A percentile compares a stretch with the other conserved stretches of the same genome.
Evolutionary conservation across 1,284 basidiomycete species (phyloP).

Genomic region (Polyporus tsugae): DNA sequence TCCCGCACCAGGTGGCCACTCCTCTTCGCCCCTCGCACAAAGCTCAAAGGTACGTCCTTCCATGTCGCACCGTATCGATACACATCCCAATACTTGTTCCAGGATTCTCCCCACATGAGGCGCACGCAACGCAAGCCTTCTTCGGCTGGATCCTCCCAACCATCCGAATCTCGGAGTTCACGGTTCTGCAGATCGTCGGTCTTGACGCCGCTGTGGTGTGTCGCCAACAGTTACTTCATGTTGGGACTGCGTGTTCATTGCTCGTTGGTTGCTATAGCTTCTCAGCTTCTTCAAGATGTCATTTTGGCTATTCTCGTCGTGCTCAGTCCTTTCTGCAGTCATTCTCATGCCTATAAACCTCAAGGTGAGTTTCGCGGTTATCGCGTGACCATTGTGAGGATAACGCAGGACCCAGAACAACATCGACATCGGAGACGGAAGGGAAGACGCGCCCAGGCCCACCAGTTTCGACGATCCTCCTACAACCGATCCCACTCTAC

Average conservation of each 20-base stretch:
- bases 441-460: constrained; percentile 54
- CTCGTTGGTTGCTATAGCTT: constrained; percentile 58
- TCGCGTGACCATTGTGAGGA: background rate
- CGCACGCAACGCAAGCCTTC: constrained; percentile 83
- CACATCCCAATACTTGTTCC: constrained; percentile 20
- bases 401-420: constrained; percentile 62
- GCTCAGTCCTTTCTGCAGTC: constrained; percentile 80
- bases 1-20: constrained; percentile 89
- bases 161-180: constrained; percentile 88
- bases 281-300: constrained; percentile 96
- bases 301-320: constrained; percentile 90
- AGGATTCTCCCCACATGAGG: constrained; percentile 92
- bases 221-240: constrained; percentile 39
- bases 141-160: constrained; percentile 98
- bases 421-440: constrained; percentile 70
- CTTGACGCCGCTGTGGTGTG: constrained; percentile 90
- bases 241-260: constrained; percentile 28
- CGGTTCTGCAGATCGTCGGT: constrained; percentile 96
- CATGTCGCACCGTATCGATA: background rate
- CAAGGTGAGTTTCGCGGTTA: constrained; percentile 59
- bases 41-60: constrained; percentile 80
- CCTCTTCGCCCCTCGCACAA: constrained; percentile 91
- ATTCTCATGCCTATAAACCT: constrained; percentile 93
- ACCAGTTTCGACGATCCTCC: constrained; percentile 21
- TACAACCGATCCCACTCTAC: constrained; percentile 41